A percentile compares a stretch with the other conserved stretches of the same genome.
phyloP scores from a whole-genome alignment of 2,329 filamentous ascomycete species.

The Penicillium sp. region DNA sequence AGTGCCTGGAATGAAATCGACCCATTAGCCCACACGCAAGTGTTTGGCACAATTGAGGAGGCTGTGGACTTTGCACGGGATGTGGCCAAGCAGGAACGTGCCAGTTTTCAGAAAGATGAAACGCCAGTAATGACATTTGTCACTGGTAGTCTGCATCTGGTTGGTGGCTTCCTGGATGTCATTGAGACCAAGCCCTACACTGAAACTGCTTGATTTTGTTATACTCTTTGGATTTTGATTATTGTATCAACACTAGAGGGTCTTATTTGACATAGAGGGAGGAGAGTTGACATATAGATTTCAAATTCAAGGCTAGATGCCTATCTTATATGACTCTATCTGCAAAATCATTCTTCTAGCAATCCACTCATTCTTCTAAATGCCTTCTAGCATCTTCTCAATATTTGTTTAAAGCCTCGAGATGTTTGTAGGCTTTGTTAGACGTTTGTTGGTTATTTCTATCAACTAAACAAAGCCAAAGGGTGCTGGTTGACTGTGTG shows the following conservation, averaged over 20 bases:
- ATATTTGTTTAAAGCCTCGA: too few relatives aligned
- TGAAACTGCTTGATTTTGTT: slow-evolving; percentile 6
- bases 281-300: slow-evolving; percentile 16
- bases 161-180: slow-evolving; percentile 70
- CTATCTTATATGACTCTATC: background rate
- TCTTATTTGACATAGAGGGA: slow-evolving; percentile 8
- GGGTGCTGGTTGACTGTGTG: too few relatives aligned
- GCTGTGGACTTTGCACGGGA: slow-evolving; percentile 57
- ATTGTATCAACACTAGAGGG: slow-evolving; percentile 24
- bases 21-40: slow-evolving; percentile 50
- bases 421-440: too few relatives aligned
- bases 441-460: too few relatives aligned
- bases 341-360: too few relatives aligned
- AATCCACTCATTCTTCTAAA: too few relatives aligned
- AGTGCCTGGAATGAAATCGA: slow-evolving; percentile 56
- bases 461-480: too few relatives aligned
- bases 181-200: slow-evolving; percentile 50
- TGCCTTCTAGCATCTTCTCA: too few relatives aligned
- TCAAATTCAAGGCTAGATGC: slow-evolving; percentile 25
- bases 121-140: slow-evolving; percentile 60
- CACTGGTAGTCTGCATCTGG: slow-evolving; percentile 80
- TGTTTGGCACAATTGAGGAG: slow-evolving; percentile 63
- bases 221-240: slow-evolving; percentile 13
- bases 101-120: slow-evolving; percentile 28
- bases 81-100: slow-evolving; percentile 36